A percentile compares a stretch with the other conserved stretches of the same genome.
Conservation (phyloP, 1,284 basidiomycete genomes). For the Boletus mariae region DNA sequence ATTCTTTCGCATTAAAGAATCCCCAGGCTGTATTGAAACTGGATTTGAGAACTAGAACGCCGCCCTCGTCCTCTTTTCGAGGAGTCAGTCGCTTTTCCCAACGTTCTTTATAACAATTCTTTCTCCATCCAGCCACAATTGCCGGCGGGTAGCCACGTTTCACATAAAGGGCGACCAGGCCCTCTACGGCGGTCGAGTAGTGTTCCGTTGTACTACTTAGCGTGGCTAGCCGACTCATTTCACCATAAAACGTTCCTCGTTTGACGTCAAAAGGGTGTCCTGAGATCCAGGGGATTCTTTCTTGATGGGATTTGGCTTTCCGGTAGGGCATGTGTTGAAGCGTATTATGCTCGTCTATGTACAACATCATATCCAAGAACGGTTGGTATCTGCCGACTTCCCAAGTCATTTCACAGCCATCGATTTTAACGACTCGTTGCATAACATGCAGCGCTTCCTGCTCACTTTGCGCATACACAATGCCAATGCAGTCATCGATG, state of each 20-base stretch:
- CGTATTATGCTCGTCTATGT: background rate
- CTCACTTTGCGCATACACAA: constrained; percentile 6
- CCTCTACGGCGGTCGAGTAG: background rate
- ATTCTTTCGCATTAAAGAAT: background rate
- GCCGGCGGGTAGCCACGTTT: background rate
- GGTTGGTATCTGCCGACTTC: background rate
- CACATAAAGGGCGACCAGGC: background rate
- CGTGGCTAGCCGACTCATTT: background rate
- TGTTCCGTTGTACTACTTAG: background rate
- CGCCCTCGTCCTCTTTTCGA: accelerated
- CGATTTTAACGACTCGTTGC: background rate
- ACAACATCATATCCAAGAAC: constrained; percentile 6
- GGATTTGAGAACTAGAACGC: background rate
- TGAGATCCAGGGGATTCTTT: background rate
- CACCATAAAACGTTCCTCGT: background rate
- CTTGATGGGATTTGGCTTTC: constrained; percentile 9
- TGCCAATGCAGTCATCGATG: background rate
- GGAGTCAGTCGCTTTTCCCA: background rate
- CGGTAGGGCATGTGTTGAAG: constrained; percentile 9
- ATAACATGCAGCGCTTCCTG: background rate
- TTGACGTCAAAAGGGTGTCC: constrained; percentile 1
- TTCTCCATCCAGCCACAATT: background rate
- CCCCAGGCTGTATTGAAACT: background rate
- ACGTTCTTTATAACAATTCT: background rate
- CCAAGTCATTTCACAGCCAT: background rate